A percentile compares a stretch with the other conserved stretches of the same genome.
Evolutionary conservation across 2,329 filamentous ascomycete species (phyloP).

Genomic region (Mycosphaerelloides madeirae): DNA sequence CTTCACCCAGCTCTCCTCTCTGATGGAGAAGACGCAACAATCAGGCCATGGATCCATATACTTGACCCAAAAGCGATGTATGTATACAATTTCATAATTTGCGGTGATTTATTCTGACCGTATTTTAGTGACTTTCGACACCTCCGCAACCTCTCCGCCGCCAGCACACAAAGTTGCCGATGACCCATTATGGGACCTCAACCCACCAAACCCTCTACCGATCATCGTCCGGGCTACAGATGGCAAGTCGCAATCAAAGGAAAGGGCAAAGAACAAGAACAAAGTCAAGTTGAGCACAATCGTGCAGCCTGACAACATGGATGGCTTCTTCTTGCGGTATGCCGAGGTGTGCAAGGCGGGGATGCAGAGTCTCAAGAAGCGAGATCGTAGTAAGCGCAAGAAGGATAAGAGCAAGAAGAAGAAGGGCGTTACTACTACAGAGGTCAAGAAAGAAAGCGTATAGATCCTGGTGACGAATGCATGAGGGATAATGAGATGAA

Average conservation of each 20-base stretch:
- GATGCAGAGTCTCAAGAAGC: constrained; percentile 86
- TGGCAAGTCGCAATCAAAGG: constrained; percentile 52
- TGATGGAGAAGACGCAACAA: constrained; percentile 63
- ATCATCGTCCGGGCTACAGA: constrained; percentile 81
- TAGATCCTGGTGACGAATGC: too few relatives aligned
- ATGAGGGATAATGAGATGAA: too few relatives aligned
- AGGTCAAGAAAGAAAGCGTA: too few relatives aligned
- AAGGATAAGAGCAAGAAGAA: constrained; percentile 73
- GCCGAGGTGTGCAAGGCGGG: constrained; percentile 86
- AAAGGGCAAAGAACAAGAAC: constrained; percentile 51
- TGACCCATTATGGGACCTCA: constrained; percentile 57
- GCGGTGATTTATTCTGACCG: neutral
- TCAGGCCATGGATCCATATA: constrained; percentile 70
- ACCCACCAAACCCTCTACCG: constrained; percentile 57
- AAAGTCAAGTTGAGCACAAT: constrained; percentile 77
- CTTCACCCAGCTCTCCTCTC: constrained; percentile 62
- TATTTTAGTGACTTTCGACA: constrained; percentile 38
- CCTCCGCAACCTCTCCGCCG: constrained; percentile 36
- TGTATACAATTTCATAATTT: neutral
- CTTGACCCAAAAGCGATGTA: constrained; percentile 72
- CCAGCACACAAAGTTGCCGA: constrained; percentile 40
- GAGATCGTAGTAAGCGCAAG: constrained; percentile 82
- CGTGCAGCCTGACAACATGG: constrained; percentile 69
- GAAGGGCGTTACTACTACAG: constrained; percentile 28
- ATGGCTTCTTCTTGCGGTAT: constrained; percentile 77